phyloP scores from a whole-genome alignment of 768 basidiomycete genomes.

The Tylopilus subfusipes region DNA sequence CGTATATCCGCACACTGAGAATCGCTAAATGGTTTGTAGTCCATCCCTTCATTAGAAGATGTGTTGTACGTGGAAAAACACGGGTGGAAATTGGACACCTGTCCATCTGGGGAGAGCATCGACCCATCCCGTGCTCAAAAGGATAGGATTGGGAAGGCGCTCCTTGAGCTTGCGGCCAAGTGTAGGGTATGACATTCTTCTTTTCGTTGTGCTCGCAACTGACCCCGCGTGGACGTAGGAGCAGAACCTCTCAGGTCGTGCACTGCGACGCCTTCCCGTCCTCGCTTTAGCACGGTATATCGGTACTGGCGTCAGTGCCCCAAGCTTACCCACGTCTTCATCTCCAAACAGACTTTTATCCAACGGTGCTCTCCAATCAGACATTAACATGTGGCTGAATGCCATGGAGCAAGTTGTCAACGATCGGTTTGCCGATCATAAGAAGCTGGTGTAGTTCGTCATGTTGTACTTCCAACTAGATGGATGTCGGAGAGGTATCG shows the following conservation, averaged over 20 bases:
- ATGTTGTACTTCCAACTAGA: not conserved
- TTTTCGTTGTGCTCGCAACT: not conserved
- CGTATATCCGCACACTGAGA: not conserved
- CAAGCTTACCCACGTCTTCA: slow-evolving; percentile 12
- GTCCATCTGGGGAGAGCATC: slow-evolving; percentile 4
- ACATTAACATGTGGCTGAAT: slow-evolving; percentile 72
- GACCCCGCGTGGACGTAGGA: slow-evolving; percentile 35
- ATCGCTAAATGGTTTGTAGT: slow-evolving; percentile 36
- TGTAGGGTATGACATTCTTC: slow-evolving; percentile 63
- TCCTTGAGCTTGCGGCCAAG: slow-evolving; percentile 66
- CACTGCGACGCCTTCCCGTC: slow-evolving; percentile 89
- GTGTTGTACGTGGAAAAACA: slow-evolving; percentile 30
- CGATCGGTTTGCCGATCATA: slow-evolving; percentile 52
- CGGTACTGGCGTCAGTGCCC: slow-evolving; percentile 39
- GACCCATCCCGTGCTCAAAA: slow-evolving; percentile 44
- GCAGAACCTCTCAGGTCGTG: slow-evolving; percentile 89
- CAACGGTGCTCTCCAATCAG: slow-evolving; percentile 17
- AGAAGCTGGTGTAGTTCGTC: slow-evolving; percentile 37
- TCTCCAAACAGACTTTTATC: slow-evolving; percentile 3
- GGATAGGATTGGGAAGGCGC: slow-evolving; percentile 50
- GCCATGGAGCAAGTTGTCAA: slow-evolving; percentile 79
- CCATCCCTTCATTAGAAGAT: slow-evolving; percentile 58
- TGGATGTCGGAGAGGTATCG: not conserved
- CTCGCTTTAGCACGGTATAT: slow-evolving; percentile 87
- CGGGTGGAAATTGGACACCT: slow-evolving; percentile 3